Evolutionary conservation across 805 yeast genomes (phyloP).

Genomic region (Zygosaccharomyces lentus): DNA sequence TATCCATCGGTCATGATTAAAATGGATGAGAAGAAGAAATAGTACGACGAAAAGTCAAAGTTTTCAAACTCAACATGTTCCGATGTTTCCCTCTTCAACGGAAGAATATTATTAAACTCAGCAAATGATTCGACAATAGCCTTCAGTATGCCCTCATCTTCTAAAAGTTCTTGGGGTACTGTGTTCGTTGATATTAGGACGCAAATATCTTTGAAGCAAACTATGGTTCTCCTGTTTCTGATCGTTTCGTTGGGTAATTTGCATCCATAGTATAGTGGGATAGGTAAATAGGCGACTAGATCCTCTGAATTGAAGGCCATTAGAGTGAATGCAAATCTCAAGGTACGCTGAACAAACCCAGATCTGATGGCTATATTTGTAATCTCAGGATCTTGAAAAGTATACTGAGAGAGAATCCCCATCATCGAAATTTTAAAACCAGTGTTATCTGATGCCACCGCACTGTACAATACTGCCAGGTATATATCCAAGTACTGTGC

Average conservation of each 20-base stretch:
- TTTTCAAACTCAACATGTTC: slow-evolving; percentile 90
- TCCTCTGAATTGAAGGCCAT: slow-evolving; percentile 31
- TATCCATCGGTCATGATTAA: slow-evolving; percentile 33
- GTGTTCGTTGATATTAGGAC: slow-evolving; percentile 69
- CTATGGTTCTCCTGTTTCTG: slow-evolving; percentile 30
- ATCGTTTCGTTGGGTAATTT: slow-evolving; percentile 29
- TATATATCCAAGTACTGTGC: slow-evolving; percentile 78
- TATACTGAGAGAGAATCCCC: slow-evolving; percentile 30
- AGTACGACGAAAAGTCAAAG: slow-evolving; percentile 57
- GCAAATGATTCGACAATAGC: slow-evolving; percentile 27
- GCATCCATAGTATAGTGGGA: slow-evolving; percentile 24
- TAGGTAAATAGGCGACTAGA: slow-evolving; percentile 21
- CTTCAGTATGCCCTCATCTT: slow-evolving; percentile 15
- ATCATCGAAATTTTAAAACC: slow-evolving; percentile 26
- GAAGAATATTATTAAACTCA: slow-evolving; percentile 45
- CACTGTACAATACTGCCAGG: slow-evolving; percentile 43
- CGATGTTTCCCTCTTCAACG: slow-evolving; percentile 64
- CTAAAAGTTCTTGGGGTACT: slow-evolving; percentile 40
- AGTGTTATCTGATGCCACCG: slow-evolving; percentile 26
- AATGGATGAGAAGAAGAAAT: slow-evolving; percentile 31
- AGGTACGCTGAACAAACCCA: slow-evolving; percentile 29
- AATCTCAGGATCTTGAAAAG: slow-evolving; percentile 29
- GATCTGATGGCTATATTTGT: slow-evolving; percentile 28
- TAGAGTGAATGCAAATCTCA: slow-evolving; percentile 28
- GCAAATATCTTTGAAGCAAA: slow-evolving; percentile 49